Evolutionary conservation across 371 early-diverging fungal species (phyloP), one percentile per base, ranked within the genome.

Genomic region (Blastocladiella emersonii): DNA sequence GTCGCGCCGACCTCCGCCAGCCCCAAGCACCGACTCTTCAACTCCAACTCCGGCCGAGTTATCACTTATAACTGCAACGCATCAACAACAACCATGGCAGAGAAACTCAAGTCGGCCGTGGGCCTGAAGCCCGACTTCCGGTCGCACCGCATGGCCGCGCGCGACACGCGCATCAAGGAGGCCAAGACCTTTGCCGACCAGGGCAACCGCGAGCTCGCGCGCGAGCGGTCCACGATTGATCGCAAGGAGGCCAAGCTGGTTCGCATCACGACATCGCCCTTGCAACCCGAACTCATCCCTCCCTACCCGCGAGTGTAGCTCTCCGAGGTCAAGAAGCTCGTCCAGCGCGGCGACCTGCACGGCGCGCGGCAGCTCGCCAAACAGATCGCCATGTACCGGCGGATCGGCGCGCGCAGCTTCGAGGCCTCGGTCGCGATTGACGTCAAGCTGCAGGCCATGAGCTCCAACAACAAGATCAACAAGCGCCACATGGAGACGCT

Each of bases 161-260:
- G 56, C 34, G 56, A 56, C 3, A 3, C 10, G 30, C 56, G 56
- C 34, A 30, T 56, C 37, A 56, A 56, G 37, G 4, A 10, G 3
- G 56, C 56, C 13, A 13, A 56, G 30, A 56, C 34, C 4, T n/a
- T 56, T 56, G 56, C 30, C 13, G 30, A 3, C 19, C 34, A 37
- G 37, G 37, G 56, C 21, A 34, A 56, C 35, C 34, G 56, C 19
- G 30, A 56, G 19, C 30, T 56, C 10, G 4, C 56, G 3, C 10
- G 56, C 3, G 56, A 56, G 19, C 34, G 56, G 10, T 35, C 35
- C 3, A 15, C 34, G 15, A 34, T 56, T 21, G 56, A 56, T 35
- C 56, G 56, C 34, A 56, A 56, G 37, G 56, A 56, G 21, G 56
- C 56, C 34, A 56, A 56, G 21, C 37, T 56, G 8, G 56, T 56